phyloP scores from a whole-genome alignment of 306 rosid species.

The Prunus fruticosa region DNA sequence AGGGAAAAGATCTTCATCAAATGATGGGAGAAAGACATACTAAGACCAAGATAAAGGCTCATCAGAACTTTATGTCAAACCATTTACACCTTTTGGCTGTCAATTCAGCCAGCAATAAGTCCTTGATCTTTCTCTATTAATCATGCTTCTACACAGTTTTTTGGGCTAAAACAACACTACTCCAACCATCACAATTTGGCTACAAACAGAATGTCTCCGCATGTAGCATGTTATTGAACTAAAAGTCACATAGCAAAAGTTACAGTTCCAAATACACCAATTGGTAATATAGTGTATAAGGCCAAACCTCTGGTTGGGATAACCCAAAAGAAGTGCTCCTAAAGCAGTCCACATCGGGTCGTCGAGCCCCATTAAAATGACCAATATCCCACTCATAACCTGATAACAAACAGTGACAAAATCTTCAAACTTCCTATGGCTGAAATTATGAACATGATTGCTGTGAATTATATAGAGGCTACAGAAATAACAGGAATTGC shows the following conservation, averaged over 20 bases:
- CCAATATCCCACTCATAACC: conserved; percentile 99
- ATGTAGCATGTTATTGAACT: neutral
- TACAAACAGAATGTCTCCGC: neutral
- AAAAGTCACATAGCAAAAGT: neutral
- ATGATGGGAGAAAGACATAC: neutral
- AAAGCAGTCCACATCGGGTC: conserved; percentile 90
- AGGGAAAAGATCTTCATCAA: neutral
- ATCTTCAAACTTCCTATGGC: conserved; percentile 22
- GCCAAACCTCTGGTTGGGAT: conserved; percentile 63
- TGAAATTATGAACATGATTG: conserved; percentile 21
- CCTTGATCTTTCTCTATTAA: too few relatives aligned
- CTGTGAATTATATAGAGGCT: neutral
- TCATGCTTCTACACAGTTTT: neutral
- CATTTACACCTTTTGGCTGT: neutral
- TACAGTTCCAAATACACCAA: neutral
- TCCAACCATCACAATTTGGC: neutral
- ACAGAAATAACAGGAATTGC: neutral
- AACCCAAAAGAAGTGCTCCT: conserved; percentile 89
- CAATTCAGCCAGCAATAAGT: too few relatives aligned
- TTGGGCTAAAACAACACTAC: neutral
- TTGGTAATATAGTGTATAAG: neutral
- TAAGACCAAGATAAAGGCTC: neutral
- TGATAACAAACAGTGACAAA: conserved; percentile 40
- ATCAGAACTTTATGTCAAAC: neutral
- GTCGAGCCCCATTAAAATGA: conserved; percentile 72